Percentiles rank a stretch among this genome's conserved stretches.
Conservation (phyloP, 2,329 filamentous ascomycete species). For the Lachnellula occidentalis region DNA sequence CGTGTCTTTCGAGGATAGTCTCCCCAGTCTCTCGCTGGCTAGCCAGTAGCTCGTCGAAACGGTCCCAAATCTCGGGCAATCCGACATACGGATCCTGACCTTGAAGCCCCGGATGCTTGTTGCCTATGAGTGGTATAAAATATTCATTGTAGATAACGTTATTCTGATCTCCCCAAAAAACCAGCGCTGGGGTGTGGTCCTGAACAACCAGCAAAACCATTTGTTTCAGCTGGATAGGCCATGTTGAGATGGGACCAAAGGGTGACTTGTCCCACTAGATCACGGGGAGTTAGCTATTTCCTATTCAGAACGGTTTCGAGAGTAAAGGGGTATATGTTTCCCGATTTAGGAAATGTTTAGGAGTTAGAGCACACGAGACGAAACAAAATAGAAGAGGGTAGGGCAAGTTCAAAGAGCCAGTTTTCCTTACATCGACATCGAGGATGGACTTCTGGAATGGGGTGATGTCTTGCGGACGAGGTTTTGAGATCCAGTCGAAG, state of each 20-base stretch:
- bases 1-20: conserved; percentile 22
- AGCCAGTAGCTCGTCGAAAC: conserved; percentile 28
- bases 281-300: too few species aligned
- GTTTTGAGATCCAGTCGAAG: conserved; percentile 22
- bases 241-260: conserved; percentile 36
- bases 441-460: conserved; percentile 28
- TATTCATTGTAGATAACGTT: conserved; percentile 34
- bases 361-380: too few species aligned
- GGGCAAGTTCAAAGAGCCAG: too few species aligned
- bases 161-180: conserved; percentile 34
- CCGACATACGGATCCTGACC: conserved; percentile 35
- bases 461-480: conserved; percentile 10
- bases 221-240: conserved; percentile 37
- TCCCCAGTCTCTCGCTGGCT: conserved; percentile 24
- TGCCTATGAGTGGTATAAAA: conserved; percentile 28
- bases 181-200: conserved; percentile 30
- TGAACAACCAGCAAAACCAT: conserved; percentile 32
- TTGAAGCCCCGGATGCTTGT: conserved; percentile 31
- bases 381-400: too few species aligned
- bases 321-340: too few species aligned
- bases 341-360: too few species aligned
- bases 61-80: conserved; percentile 34
- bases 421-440: conserved; percentile 34
- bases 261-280: conserved; percentile 38
- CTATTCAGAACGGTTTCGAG: too few species aligned